A percentile compares a stretch with the other conserved stretches of the same genome.
Conservation (phyloP, 2,329 filamentous ascomycete genomes). For the Xylaria sp. region DNA sequence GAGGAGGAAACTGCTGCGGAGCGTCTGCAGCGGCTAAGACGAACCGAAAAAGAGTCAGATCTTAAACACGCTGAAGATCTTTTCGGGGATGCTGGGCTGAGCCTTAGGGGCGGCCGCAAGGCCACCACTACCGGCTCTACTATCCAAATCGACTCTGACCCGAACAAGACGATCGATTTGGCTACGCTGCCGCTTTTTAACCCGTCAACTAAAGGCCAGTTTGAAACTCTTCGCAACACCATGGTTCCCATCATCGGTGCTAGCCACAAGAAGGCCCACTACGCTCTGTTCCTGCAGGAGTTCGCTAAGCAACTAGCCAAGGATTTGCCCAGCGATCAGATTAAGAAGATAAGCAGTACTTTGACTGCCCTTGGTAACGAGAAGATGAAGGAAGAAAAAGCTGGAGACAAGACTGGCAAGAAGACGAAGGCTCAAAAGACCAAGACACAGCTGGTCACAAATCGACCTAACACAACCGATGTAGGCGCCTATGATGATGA, state of each 20-base stretch:
- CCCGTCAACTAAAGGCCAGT: constrained; percentile 86
- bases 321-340: constrained; percentile 89
- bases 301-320: constrained; percentile 88
- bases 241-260: constrained; percentile 80
- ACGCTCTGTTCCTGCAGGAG: constrained; percentile 88
- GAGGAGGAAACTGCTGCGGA: constrained; percentile 79
- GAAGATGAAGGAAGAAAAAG: constrained; percentile 99
- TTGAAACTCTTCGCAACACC: constrained; percentile 79
- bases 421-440: constrained; percentile 97
- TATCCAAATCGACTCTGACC: constrained; percentile 79
- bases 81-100: constrained; percentile 77
- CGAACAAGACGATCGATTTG: constrained; percentile 83
- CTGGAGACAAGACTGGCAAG: constrained; percentile 91
- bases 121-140: constrained; percentile 70
- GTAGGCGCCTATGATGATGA: constrained; percentile 83
- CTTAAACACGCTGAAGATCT: constrained; percentile 90
- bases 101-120: constrained; percentile 70
- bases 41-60: constrained; percentile 87
- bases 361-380: constrained; percentile 94
- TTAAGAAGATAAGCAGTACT: constrained; percentile 92
- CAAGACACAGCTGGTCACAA: constrained; percentile 82
- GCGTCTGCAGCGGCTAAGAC: constrained; percentile 77
- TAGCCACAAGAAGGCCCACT: constrained; percentile 89
- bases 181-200: constrained; percentile 85
- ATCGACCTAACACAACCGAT: constrained; percentile 71